Evolutionary conservation across 768 basidiomycete species (phyloP).

Genomic region (Phanerodontia chrysosporium): DNA sequence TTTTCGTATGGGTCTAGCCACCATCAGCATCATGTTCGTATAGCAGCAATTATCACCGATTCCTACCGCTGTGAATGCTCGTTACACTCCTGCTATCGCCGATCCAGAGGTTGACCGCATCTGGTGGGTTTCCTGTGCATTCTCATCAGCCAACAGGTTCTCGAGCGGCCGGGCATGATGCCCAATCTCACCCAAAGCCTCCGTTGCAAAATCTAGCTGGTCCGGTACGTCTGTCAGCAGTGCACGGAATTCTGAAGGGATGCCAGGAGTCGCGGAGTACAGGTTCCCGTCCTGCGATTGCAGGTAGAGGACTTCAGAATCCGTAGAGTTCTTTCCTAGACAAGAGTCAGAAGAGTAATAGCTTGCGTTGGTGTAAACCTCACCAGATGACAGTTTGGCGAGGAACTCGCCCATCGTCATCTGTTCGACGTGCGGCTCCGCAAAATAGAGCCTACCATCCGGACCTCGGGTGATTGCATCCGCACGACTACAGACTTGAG

Average conservation of each 20-base stretch:
- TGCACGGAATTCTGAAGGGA: constrained; percentile 55
- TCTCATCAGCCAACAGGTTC: background rate
- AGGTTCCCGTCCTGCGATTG: constrained; percentile 94
- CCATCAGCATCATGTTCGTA: background rate
- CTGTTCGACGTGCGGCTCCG: constrained; percentile 64
- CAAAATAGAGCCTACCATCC: constrained; percentile 62
- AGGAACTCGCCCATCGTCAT: constrained; percentile 65
- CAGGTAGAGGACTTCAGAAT: constrained; percentile 56
- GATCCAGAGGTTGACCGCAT: constrained; percentile 94
- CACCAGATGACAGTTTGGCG: constrained; percentile 35
- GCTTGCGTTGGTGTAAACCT: constrained; percentile 7
- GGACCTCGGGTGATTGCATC: constrained; percentile 61
- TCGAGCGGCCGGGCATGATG: background rate
- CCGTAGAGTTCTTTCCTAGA: constrained; percentile 13
- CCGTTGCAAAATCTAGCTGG: constrained; percentile 70
- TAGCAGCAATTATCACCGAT: background rate
- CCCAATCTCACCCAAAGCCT: constrained; percentile 64
- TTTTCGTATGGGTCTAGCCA: constrained; percentile 85
- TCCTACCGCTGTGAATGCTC: constrained; percentile 85
- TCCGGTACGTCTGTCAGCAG: constrained; percentile 63
- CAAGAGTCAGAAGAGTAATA: background rate
- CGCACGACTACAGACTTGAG: constrained; percentile 47
- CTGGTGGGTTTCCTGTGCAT: constrained; percentile 55
- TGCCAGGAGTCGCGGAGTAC: constrained; percentile 40
- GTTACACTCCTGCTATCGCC: constrained; percentile 75